phyloP scores from a whole-genome alignment of 179 eudicot species.

The Sideroxylon spinosum region DNA sequence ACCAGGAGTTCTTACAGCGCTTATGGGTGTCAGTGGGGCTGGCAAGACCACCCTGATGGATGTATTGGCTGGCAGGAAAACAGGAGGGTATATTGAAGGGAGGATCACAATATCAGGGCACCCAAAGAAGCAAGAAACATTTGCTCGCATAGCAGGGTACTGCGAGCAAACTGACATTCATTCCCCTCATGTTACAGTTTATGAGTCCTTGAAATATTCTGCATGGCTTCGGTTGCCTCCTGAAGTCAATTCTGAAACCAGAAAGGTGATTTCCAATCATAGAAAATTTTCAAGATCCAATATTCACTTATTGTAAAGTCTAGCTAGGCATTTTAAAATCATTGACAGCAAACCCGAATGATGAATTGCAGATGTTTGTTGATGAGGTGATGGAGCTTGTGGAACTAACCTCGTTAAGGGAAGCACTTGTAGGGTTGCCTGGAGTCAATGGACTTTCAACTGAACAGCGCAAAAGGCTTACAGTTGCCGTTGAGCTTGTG shows the following conservation, averaged over 20 bases:
- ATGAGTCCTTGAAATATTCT: slow-evolving; percentile 63
- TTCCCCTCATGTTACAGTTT: slow-evolving; percentile 70
- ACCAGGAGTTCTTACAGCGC: slow-evolving; percentile 79
- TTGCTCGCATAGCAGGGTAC: slow-evolving; percentile 73
- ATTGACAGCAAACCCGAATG: not conserved
- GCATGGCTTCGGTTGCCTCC: slow-evolving; percentile 72
- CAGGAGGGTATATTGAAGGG: slow-evolving; percentile 73
- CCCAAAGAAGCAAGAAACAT: slow-evolving; percentile 72
- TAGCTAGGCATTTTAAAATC: not conserved
- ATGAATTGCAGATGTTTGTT: slow-evolving; percentile 50
- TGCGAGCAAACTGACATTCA: slow-evolving; percentile 60
- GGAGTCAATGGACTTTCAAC: slow-evolving; percentile 82
- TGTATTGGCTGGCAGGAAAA: slow-evolving; percentile 76
- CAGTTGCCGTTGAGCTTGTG: slow-evolving; percentile 22
- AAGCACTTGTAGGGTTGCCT: slow-evolving; percentile 71
- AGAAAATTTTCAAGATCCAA: not conserved
- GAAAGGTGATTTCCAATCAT: slow-evolving; percentile 38
- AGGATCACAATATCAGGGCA: slow-evolving; percentile 67
- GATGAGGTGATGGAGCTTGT: slow-evolving; percentile 79
- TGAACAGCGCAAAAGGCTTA: slow-evolving; percentile 61
- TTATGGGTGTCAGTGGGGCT: slow-evolving; percentile 83
- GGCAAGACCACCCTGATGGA: slow-evolving; percentile 87
- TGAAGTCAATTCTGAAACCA: slow-evolving; percentile 45
- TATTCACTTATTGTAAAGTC: not conserved
- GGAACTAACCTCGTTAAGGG: slow-evolving; percentile 47